Percentiles rank a stretch among this genome's conserved stretches.
phyloP scores from a whole-genome alignment of 805 yeast genomes.

The Metschnikowia dekortorum region DNA sequence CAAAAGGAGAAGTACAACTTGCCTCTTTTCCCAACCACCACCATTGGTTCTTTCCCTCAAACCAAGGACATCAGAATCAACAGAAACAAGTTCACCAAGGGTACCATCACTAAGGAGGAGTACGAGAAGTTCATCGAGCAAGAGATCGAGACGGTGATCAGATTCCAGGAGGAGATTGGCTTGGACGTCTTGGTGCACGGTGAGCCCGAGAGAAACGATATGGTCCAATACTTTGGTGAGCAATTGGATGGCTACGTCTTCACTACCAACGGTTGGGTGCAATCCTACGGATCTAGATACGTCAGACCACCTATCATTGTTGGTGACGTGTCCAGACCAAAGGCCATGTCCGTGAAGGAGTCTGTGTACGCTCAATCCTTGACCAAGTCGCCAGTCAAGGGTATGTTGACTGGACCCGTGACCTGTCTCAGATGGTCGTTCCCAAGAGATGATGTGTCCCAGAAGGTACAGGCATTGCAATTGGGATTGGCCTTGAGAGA shows the following conservation, averaged over 20 bases:
- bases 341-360: slow-evolving; percentile 98
- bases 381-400: slow-evolving; percentile 95
- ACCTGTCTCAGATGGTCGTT: slow-evolving; percentile 99
- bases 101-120: slow-evolving; percentile 90
- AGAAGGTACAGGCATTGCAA: slow-evolving; percentile 92
- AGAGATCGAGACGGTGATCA: slow-evolving; percentile 92
- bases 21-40: slow-evolving; percentile 99
- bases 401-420: slow-evolving; percentile 99
- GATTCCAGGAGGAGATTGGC: slow-evolving; percentile 99
- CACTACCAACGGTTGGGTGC: slow-evolving; percentile 99
- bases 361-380: slow-evolving; percentile 98
- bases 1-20: slow-evolving; percentile 86
- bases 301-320: slow-evolving; percentile 99
- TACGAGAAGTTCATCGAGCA: slow-evolving; percentile 94
- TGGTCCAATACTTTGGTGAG: slow-evolving; percentile 99
- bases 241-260: slow-evolving; percentile 97
- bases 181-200: slow-evolving; percentile 98
- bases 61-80: slow-evolving; percentile 97
- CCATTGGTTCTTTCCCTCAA: slow-evolving; percentile 99
- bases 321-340: slow-evolving; percentile 98
- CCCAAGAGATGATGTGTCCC: slow-evolving; percentile 98
- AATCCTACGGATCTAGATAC: slow-evolving; percentile 99
- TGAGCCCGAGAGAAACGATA: slow-evolving; percentile 99
- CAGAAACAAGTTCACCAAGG: slow-evolving; percentile 98
- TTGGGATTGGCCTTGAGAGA: slow-evolving; percentile 97